phyloP scores from a whole-genome alignment of 805 yeast species.

The Diddensiella caesifluorescens region DNA sequence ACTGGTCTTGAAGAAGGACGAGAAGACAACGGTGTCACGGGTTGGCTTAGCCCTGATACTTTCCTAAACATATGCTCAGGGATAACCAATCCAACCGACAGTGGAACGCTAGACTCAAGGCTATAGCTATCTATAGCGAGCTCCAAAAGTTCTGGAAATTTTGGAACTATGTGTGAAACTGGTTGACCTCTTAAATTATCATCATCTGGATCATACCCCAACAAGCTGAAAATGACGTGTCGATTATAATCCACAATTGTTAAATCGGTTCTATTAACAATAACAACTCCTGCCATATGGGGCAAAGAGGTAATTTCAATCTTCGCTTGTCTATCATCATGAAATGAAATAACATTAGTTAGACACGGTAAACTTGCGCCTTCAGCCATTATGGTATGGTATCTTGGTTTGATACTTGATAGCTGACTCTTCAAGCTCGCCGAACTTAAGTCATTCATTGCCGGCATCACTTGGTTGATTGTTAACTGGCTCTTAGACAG shows the following conservation, averaged over 20 bases:
- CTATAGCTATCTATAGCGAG: conserved; percentile 35
- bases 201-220: conserved; percentile 47
- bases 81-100: conserved; percentile 63
- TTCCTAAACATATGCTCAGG: conserved; percentile 90
- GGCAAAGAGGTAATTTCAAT: conserved; percentile 73
- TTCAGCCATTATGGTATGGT: conserved; percentile 14
- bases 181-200: conserved; percentile 38
- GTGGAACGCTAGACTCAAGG: conserved; percentile 5
- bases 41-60: conserved; percentile 8
- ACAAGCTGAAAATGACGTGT: conserved; percentile 70
- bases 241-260: conserved; percentile 67
- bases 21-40: not conserved
- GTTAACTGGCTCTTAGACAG: not conserved
- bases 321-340: conserved; percentile 34
- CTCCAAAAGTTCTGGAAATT: conserved; percentile 46
- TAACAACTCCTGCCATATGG: conserved; percentile 80
- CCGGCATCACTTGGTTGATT: conserved; percentile 5
- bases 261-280: conserved; percentile 49
- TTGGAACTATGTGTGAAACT: conserved; percentile 58
- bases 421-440: conserved; percentile 37
- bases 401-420: conserved; percentile 16
- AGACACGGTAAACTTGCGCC: conserved; percentile 16
- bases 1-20: not conserved
- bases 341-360: conserved; percentile 5
- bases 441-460: conserved; percentile 39